phyloP scores from a whole-genome alignment of 2,329 filamentous ascomycete genomes.

The Didymella exigua region DNA sequence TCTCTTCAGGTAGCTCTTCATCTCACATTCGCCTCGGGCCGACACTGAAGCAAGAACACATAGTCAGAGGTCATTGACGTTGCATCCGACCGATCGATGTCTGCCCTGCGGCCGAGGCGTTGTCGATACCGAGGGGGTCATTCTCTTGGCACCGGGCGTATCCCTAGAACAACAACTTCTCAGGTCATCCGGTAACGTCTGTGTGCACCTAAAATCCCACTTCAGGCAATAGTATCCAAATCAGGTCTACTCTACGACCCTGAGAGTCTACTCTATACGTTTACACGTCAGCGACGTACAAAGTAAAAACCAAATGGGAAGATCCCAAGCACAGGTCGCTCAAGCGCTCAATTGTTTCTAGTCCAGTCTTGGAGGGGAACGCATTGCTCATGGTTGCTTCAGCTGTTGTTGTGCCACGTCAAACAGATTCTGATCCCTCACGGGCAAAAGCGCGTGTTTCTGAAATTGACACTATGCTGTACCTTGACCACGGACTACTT shows the following conservation, averaged over 20 bases:
- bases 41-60: neutral
- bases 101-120: neutral
- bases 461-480: neutral
- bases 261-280: neutral
- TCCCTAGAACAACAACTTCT: neutral
- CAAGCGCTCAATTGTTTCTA: neutral
- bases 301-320: neutral
- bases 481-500: neutral
- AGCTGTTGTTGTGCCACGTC: neutral
- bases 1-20: neutral
- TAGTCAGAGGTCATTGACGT: neutral
- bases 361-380: neutral
- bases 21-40: neutral
- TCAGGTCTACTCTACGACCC: neutral
- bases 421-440: neutral
- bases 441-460: neutral
- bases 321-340: neutral
- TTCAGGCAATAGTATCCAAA: neutral
- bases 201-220: neutral
- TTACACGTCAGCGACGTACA: neutral
- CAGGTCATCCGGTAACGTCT: neutral
- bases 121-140: neutral
- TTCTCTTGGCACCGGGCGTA: neutral
- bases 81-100: neutral
- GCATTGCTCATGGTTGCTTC: neutral